These are phyloP conservation scores for Peniophora sp. DNA, from an alignment of 1,284 basidiomycete genomes.

Conservation along the genomic window DNA sequence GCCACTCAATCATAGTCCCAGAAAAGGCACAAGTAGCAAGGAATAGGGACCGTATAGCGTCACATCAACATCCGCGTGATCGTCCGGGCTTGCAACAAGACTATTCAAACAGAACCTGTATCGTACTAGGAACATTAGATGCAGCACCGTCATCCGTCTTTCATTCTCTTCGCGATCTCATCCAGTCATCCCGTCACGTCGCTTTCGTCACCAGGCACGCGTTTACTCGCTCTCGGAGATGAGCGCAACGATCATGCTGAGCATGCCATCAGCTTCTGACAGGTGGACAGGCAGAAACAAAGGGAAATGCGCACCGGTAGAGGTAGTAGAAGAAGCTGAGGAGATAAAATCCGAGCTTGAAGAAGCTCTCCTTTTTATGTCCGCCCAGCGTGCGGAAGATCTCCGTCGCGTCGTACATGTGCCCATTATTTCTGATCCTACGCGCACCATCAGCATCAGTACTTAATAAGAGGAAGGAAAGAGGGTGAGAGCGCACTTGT, in stretches of 20 bases:
- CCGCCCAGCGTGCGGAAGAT: constrained; percentile 92
- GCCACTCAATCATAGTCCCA: too few relatives aligned
- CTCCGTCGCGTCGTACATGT: constrained; percentile 99
- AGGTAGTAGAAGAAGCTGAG: constrained; percentile 96
- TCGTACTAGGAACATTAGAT: too few relatives aligned
- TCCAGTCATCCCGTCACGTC: neutral
- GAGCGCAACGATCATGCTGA: constrained; percentile 81
- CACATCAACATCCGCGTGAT: too few relatives aligned
- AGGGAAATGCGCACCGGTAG: constrained; percentile 63
- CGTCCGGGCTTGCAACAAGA: too few relatives aligned
- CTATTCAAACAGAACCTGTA: too few relatives aligned
- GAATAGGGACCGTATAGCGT: too few relatives aligned
- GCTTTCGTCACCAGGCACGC: constrained; percentile 2
- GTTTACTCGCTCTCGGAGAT: constrained; percentile 69
- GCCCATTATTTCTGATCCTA: constrained; percentile 90
- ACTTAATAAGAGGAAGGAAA: neutral
- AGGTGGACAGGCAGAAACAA: constrained; percentile 1
- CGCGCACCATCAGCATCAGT: neutral
- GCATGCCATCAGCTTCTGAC: neutral
- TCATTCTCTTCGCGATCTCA: too few relatives aligned
- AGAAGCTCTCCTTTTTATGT: constrained; percentile 97
- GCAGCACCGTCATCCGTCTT: too few relatives aligned
- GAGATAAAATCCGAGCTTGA: constrained; percentile 94
- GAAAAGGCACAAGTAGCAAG: too few relatives aligned
- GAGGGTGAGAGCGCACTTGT: constrained; percentile 64